Conservation (phyloP, 345 rosid genomes). For the Viola odorata region DNA sequence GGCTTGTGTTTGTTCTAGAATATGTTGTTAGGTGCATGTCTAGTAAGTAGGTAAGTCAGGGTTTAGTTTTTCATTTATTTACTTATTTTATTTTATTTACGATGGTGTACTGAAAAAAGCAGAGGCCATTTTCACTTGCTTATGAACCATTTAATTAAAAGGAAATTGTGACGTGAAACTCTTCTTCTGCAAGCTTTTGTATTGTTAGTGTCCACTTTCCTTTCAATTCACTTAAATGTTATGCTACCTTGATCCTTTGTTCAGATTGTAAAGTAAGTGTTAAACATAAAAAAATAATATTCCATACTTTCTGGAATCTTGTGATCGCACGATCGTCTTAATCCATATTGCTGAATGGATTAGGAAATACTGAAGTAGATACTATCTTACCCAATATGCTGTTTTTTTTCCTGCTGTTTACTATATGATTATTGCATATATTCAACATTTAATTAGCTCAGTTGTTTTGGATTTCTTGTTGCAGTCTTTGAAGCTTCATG, state of each 20-base stretch:
- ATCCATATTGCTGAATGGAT: not conserved
- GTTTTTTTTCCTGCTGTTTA: conserved; percentile 7
- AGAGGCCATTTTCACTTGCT: not conserved
- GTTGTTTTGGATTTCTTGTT: conserved; percentile 5
- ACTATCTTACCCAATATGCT: not conserved
- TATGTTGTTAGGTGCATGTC: not conserved
- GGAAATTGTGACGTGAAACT: too few species aligned
- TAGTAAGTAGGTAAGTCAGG: too few species aligned
- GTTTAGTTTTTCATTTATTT: not conserved
- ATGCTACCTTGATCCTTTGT: too few species aligned
- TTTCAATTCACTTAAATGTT: too few species aligned
- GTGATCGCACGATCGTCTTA: not conserved
- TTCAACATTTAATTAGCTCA: not conserved
- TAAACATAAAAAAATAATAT: too few species aligned
- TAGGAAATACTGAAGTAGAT: not conserved
- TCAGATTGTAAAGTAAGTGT: too few species aligned
- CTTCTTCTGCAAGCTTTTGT: too few species aligned
- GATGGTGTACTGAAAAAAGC: not conserved
- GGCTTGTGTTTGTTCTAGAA: not conserved
- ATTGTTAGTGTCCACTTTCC: too few species aligned
- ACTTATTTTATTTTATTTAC: not conserved
- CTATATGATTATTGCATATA: not conserved
- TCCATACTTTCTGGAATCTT: too few species aligned
- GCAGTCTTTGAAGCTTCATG: conserved; percentile 92
- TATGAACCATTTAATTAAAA: not conserved